Conservation (phyloP, 225 moss, liverwort and hornwort species). For the Anthoceros angustus region DNA sequence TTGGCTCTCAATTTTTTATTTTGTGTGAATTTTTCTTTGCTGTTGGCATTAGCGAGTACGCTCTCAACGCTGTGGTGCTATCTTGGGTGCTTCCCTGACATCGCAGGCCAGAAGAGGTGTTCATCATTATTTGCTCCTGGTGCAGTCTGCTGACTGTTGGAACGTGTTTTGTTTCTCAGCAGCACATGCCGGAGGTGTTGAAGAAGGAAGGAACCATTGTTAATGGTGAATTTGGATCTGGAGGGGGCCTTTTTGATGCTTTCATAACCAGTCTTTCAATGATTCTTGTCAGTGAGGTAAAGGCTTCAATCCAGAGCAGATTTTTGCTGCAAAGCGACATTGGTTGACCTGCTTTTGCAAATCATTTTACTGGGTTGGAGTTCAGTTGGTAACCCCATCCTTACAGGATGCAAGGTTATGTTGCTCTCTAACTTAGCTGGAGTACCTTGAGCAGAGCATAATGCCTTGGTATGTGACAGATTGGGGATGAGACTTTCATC, state of each 20-base stretch:
- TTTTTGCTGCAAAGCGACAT: conserved; percentile 10
- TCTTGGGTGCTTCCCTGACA: neutral
- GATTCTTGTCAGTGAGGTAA: conserved; percentile 97
- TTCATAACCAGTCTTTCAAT: conserved; percentile 83
- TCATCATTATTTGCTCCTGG: neutral
- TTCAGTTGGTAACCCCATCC: no score
- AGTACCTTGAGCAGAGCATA: neutral
- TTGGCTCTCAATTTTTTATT: neutral
- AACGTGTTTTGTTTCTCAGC: neutral
- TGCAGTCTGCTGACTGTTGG: neutral
- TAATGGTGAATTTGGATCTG: conserved; percentile 13
- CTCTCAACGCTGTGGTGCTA: neutral
- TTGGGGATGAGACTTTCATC: conserved; percentile 98
- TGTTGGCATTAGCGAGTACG: neutral
- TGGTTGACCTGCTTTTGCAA: neutral
- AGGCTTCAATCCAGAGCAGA: neutral
- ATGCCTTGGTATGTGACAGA: conserved; percentile 21
- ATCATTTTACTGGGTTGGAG: neutral
- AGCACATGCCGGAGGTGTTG: neutral
- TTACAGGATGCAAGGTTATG: no score
- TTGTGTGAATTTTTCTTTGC: neutral
- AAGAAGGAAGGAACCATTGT: conserved; percentile 12
- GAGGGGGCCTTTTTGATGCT: conserved; percentile 62
- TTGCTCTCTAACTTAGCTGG: no score
- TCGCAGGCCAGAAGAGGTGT: neutral